phyloP scores from a whole-genome alignment of 23 red algal species.

The Porphyridium purpureum region DNA sequence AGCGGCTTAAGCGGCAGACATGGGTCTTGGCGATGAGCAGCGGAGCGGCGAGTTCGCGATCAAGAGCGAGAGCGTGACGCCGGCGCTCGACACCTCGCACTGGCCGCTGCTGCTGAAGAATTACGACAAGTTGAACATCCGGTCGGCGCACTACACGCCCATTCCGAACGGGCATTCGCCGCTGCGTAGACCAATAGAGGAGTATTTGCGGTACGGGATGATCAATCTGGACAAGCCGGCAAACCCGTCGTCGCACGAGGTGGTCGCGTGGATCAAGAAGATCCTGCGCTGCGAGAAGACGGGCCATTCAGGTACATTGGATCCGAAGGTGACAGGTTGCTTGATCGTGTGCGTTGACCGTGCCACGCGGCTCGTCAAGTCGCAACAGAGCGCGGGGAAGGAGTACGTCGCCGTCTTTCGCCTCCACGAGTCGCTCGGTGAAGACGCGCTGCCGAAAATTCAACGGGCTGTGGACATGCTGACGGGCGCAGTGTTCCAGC shows the following conservation, averaged over 20 bases:
- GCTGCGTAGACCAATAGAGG: slow-evolving; percentile 57
- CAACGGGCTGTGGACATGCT: slow-evolving; percentile 71
- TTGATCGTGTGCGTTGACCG: slow-evolving; percentile 97
- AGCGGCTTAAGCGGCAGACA: no score
- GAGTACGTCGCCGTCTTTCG: slow-evolving; percentile 86
- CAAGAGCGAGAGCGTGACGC: no score
- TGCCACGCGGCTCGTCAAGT: slow-evolving; percentile 89
- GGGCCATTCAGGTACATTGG: slow-evolving; percentile 90
- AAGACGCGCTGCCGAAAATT: slow-evolving; percentile 35
- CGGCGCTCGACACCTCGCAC: slow-evolving; percentile 37
- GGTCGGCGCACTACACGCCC: slow-evolving; percentile 90
- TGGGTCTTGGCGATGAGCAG: no score
- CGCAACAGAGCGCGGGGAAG: slow-evolving; percentile 88
- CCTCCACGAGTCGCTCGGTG: slow-evolving; percentile 51
- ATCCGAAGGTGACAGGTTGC: slow-evolving; percentile 96
- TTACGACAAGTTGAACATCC: slow-evolving; percentile 78
- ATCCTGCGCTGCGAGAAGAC: slow-evolving; percentile 94
- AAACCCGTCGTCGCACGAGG: slow-evolving; percentile 93
- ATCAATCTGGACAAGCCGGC: slow-evolving; percentile 97
- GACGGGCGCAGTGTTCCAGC: slow-evolving; percentile 85
- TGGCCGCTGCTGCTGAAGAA: slow-evolving; percentile 98
- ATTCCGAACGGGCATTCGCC: slow-evolving; percentile 67
- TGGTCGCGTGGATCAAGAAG: slow-evolving; percentile 96
- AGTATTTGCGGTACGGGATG: slow-evolving; percentile 81
- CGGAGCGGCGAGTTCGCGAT: no score